Evolutionary conservation across 1,284 basidiomycete species (phyloP).

Genomic region (Vanrija humicola): DNA sequence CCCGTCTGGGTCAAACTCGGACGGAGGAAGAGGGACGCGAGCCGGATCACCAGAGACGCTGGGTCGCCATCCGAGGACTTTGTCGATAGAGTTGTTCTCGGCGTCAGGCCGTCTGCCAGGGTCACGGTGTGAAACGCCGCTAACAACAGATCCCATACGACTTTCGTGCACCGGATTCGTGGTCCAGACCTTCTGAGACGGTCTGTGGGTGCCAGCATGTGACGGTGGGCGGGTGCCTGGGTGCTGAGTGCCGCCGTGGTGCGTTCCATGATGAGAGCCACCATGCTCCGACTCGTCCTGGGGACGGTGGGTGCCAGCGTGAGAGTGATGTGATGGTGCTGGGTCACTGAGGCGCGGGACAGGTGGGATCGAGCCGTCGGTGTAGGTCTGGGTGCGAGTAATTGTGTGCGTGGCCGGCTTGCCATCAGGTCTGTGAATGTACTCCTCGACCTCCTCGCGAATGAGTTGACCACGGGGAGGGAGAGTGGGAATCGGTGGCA

Average conservation of each 20-base stretch:
- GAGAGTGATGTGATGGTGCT: no score
- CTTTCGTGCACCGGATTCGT: conserved; percentile 23
- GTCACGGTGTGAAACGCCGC: background rate
- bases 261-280: no score
- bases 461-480: conserved; percentile 18
- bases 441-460: conserved; percentile 39
- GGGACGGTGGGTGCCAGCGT: no score
- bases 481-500: background rate
- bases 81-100: background rate
- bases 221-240: no score
- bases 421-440: conserved; percentile 9
- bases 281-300: no score
- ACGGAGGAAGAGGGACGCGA: background rate
- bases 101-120: background rate
- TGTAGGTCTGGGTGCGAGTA: background rate
- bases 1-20: background rate
- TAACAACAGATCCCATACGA: background rate
- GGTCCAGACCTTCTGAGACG: conserved; percentile 23
- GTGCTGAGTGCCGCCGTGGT: no score
- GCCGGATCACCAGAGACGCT: background rate
- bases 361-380: no score
- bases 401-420: conserved; percentile 23
- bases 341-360: no score
- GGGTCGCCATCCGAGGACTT: no score
- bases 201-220: background rate